Base-by-base conservation (phyloP, 2,329 filamentous ascomycete genomes). In the Corynespora cassiicola region DNA sequence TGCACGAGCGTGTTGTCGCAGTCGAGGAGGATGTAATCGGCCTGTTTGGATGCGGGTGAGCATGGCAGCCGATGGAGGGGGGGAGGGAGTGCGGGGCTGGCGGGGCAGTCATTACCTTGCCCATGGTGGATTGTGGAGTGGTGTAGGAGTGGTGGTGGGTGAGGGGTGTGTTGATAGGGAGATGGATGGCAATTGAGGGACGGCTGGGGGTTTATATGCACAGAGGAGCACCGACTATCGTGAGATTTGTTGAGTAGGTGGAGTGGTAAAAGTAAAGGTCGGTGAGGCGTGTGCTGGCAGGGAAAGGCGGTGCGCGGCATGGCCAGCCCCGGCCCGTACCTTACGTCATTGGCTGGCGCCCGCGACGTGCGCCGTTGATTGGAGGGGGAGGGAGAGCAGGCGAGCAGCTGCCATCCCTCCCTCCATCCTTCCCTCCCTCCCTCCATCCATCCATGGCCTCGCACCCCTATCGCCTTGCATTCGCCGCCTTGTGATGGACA, bases 1-100 rank as follows among this genome's bases (percentile, higher is more conserved):
- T 94, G 83, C 67, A 94, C 90, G 68, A 96, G 88, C 50, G 90
- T 96, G 80, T 96, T 96, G 81, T 96, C 77, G 71, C 78, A 77
- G 70, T 77, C 75, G 66, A 77, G 73, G 50, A 77, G 73, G 61
- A 76, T 73, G 64, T 75, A 73, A 52, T 73, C 75, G 64, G 71
- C 70, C 68, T 71, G 44, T 16, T n/a, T n/a, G n/a, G n/a, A n/a
- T n/a, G n/a, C n/a, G n/a, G n/a, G n/a, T n/a, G n/a, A n/a, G n/a
- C n/a, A n/a, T n/a, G n/a, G n/a, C n/a, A n/a, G n/a, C n/a, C n/a
- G n/a, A n/a, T n/a, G n/a, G n/a, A n/a, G n/a, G 25, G 35, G 10
- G 2, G 18, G 7, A 10, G 39, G 61, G 45, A 63, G 56, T 34
- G 45, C 36, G 42, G 47, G 48, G 42, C 36, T 39, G 33, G 50